Evolutionary conservation across 202 grass and related monocot species (phyloP), one percentile per base, ranked within the genome.

Genomic region (Carex arenaria): DNA sequence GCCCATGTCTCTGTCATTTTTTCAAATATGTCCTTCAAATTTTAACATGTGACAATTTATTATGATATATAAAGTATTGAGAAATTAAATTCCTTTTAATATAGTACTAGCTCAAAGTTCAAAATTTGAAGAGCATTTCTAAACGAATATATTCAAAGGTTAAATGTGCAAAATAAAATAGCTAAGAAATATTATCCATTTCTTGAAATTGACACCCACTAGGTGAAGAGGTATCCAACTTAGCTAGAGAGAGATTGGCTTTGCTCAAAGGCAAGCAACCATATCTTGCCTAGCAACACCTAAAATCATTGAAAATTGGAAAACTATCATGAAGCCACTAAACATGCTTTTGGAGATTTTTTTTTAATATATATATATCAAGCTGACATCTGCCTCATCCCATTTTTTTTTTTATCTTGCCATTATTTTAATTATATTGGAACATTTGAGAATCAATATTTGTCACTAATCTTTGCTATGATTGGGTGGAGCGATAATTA

Each of bases 261-360:
- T 3, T 17, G 31, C 53, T 77, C 14, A 77, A 77, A 77, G 73
- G 73, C 57, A 65, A 68, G 49, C 61, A 67, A 82, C 26, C 43
- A 36, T 81, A 67, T 31, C 61, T 42, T 81, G 13, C 61, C 11
- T 65, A 81, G 79, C 19, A 51, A 81, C 22, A 64, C 32, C n/a
- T 49, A 28, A 66, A 65, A 9, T 17, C 49, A 53, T 76, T 38
- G 13, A 77, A 59, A 7, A 77, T 59, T 77, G 73, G 68, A 49
- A 77, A 38, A 77, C 23, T 82, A 82, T 82, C 5, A 81, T 63
- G 45, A 81, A 67, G 59, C 61, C 61, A 82, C 80, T 67, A 66
- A 66, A 68, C 15, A 67, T 52, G 22, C 63, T 79, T 68, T 28
- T 14, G 3, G 3, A 67, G 5, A 13, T 34, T 11, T 82, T 18